Evolutionary conservation across 1,284 basidiomycete species (phyloP).

Genomic region (Porodaedalea pini): DNA sequence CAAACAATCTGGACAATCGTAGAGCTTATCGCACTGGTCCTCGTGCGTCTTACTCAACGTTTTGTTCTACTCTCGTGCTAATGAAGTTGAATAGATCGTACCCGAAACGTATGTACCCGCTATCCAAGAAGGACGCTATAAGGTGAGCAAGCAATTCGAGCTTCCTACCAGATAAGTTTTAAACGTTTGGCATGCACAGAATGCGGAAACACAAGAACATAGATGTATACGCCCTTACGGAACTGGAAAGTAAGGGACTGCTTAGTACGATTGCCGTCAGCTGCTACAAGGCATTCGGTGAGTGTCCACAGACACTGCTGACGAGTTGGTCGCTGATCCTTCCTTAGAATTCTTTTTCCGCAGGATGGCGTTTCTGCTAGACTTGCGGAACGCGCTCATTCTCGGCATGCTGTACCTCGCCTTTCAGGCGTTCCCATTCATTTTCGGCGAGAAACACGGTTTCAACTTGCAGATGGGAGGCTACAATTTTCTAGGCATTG

Average conservation of each 20-base stretch:
- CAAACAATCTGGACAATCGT: slow-evolving; percentile 60
- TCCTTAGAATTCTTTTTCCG: slow-evolving; percentile 63
- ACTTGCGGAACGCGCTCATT: slow-evolving; percentile 57
- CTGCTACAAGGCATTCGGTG: slow-evolving; percentile 72
- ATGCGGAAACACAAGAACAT: slow-evolving; percentile 42
- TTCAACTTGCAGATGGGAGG: slow-evolving; percentile 63
- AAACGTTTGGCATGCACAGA: neutral
- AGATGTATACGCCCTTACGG: slow-evolving; percentile 36
- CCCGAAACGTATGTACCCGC: slow-evolving; percentile 76
- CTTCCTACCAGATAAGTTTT: neutral
- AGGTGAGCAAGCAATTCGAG: slow-evolving; percentile 23
- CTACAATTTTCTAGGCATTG: slow-evolving; percentile 69
- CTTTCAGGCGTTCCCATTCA: slow-evolving; percentile 70
- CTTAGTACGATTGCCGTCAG: slow-evolving; percentile 45
- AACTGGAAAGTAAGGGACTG: slow-evolving; percentile 32
- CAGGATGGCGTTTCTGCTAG: slow-evolving; percentile 72
- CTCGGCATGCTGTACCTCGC: slow-evolving; percentile 76
- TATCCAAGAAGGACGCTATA: slow-evolving; percentile 54
- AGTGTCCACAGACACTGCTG: slow-evolving; percentile 27
- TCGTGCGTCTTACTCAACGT: slow-evolving; percentile 37
- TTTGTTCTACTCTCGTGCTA: neutral
- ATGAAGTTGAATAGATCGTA: slow-evolving; percentile 40
- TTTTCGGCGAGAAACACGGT: slow-evolving; percentile 58
- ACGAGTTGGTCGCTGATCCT: neutral
- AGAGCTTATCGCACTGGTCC: slow-evolving; percentile 42